Evolutionary conservation across 306 rosid genomes (phyloP).

Genomic region (Rosa multiflora): DNA sequence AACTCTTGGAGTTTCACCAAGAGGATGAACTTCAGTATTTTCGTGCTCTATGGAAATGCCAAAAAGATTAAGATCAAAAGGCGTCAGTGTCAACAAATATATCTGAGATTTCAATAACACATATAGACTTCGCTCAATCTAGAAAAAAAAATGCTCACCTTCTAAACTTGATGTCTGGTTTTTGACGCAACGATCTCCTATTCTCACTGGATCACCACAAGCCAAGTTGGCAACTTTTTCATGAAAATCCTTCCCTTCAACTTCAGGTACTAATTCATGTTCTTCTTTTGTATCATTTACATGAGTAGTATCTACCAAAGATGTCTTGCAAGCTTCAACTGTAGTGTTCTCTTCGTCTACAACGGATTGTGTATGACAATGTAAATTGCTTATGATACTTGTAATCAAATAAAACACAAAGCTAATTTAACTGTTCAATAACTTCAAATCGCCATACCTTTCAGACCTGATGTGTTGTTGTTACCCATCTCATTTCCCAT

Average conservation of each 20-base stretch:
- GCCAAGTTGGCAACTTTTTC: conserved; percentile 25
- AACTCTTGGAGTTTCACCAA: conserved; percentile 31
- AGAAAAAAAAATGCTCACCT: conserved; percentile 18
- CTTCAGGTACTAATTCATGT: conserved; percentile 29
- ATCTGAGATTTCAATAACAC: background rate
- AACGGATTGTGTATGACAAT: background rate
- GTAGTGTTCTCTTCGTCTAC: conserved; percentile 58
- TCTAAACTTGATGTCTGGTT: conserved; percentile 20
- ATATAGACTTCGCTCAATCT: background rate
- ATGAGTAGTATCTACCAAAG: conserved; percentile 24
- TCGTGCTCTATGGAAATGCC: conserved; percentile 31
- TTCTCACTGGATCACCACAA: conserved; percentile 27
- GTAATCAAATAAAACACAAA: background rate
- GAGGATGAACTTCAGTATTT: conserved; percentile 31
- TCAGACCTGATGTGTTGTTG: conserved; percentile 56
- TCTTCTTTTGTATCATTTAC: conserved; percentile 31
- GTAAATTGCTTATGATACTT: conserved; percentile 4
- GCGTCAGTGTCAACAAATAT: background rate
- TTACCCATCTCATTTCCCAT: conserved; percentile 96
- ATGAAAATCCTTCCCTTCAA: conserved; percentile 27
- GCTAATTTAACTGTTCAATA: conserved; percentile 1
- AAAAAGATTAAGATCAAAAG: background rate
- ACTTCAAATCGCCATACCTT: conserved; percentile 44
- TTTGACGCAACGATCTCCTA: conserved; percentile 6
- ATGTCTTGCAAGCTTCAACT: conserved; percentile 35